A percentile compares a stretch with the other conserved stretches of the same genome.
Evolutionary conservation across 441 rosid genomes (phyloP).

Genomic region (Pelargonium myrrhifolium): DNA sequence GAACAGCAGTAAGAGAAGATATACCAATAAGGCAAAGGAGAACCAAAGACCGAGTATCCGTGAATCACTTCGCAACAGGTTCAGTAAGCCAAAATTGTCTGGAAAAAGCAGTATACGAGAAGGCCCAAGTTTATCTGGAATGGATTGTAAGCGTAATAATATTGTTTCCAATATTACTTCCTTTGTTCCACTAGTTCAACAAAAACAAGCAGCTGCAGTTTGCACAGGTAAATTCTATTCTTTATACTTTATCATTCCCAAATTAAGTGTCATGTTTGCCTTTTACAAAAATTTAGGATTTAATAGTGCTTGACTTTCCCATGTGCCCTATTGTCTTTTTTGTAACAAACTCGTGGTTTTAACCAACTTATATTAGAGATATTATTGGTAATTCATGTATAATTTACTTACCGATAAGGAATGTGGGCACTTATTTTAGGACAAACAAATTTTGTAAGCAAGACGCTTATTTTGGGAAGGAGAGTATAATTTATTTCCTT

Average conservation of each 20-base stretch:
- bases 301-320: no score
- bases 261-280: no score
- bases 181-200: slow-evolving; percentile 76
- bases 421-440: no score
- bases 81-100: slow-evolving; percentile 53
- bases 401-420: no score
- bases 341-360: no score
- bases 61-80: slow-evolving; percentile 42
- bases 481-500: no score
- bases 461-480: no score
- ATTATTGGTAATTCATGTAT: no score
- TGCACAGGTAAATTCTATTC: slow-evolving; percentile 43
- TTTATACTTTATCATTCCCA: not conserved
- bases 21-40: slow-evolving; percentile 38
- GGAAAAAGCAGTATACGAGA: slow-evolving; percentile 38
- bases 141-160: slow-evolving; percentile 53
- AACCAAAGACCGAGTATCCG: slow-evolving; percentile 34
- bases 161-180: slow-evolving; percentile 75
- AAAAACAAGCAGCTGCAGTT: slow-evolving; percentile 57
- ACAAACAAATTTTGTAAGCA: no score
- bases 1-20: slow-evolving; percentile 45
- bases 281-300: no score
- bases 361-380: no score
- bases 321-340: no score
- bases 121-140: slow-evolving; percentile 35